Evolutionary conservation across 306 rosid genomes (phyloP), one percentile per base, ranked within the genome.

Genomic region (Lathyrus oleraceus): DNA sequence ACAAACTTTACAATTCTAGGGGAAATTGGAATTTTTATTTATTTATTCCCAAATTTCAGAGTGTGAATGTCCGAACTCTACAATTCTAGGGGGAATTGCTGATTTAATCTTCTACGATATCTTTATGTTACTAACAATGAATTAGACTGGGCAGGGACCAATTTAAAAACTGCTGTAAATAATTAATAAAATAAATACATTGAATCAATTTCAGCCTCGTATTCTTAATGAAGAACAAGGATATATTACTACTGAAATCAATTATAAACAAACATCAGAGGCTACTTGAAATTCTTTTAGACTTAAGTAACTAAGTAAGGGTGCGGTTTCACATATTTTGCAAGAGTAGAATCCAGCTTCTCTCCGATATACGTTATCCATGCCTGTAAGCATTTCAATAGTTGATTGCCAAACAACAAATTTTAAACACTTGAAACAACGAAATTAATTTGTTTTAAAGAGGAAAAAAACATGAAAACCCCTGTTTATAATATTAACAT

Each of bases 321-420:
- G 19, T 42, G 78, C 47, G 71, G 76, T 51, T 76, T 80, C 60
- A 47, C 75, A 76, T 78, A 69, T 71, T 83, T 87, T 60, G 83
- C 62, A 52, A 86, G 84, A 8, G 92, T 87, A 21, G 92, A 80
- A 79, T 92, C 96, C 85, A 89, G 80, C 83, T 82, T 82, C 68
- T 82, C 86, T 78, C 86, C 86, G 5, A 82, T 66, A 45, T 60
- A 79, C 5, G 86, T 43, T 71, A 82, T 82, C 86, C 83, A 82
- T 59, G 86, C 86, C 86, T 82, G 78, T 21, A 75, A 75, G 14
- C 32, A 78, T 59, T 70, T 69, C 56, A 65, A 78, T 42, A 70
- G 6, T 73, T 52, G 66, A n/a, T n/a, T 14, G 67, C 38, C 38
- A 28, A 4, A 28, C 5, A 3, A 4, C 32, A 4, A 28, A 4